A percentile compares a stretch with the other conserved stretches of the same genome.
Conservation (phyloP, 2,329 filamentous ascomycete species). For the Lasiodiplodia sp. region DNA sequence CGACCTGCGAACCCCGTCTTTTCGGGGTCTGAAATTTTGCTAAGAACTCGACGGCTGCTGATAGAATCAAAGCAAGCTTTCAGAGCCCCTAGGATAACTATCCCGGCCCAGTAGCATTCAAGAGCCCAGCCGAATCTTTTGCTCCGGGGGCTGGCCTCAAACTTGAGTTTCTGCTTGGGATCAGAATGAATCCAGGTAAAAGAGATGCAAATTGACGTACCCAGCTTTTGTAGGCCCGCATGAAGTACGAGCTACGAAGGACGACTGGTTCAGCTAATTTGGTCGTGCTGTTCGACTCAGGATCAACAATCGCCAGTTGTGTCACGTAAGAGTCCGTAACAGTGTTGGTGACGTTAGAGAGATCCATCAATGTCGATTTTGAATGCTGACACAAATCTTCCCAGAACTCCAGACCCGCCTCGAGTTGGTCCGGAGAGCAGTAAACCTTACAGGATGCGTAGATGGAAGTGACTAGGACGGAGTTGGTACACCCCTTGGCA, state of each 20-base stretch:
- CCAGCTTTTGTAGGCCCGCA: not conserved
- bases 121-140: conserved; percentile 13
- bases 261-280: not conserved
- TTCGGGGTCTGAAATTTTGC: conserved; percentile 27
- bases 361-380: conserved; percentile 7
- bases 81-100: conserved; percentile 46
- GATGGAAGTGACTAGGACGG: not conserved
- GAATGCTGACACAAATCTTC: not conserved
- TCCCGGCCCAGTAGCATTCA: conserved; percentile 48
- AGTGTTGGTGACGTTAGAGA: not conserved
- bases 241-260: not conserved
- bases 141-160: not conserved
- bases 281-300: not conserved
- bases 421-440: not conserved
- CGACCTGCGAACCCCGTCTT: not conserved
- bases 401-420: conserved; percentile 8
- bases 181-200: not conserved
- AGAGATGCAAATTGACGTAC: not conserved
- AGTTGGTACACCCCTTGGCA: not conserved
- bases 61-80: conserved; percentile 40
- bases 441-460: conserved; percentile 9
- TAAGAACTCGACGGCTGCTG: conserved; percentile 26
- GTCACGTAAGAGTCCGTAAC: not conserved
- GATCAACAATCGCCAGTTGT: not conserved
- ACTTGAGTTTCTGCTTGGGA: not conserved